A percentile compares a stretch with the other conserved stretches of the same genome.
These are phyloP conservation scores for Helianthus tuberosus DNA, from an alignment of 129 eudicot species.

Conservation along the genomic window DNA sequence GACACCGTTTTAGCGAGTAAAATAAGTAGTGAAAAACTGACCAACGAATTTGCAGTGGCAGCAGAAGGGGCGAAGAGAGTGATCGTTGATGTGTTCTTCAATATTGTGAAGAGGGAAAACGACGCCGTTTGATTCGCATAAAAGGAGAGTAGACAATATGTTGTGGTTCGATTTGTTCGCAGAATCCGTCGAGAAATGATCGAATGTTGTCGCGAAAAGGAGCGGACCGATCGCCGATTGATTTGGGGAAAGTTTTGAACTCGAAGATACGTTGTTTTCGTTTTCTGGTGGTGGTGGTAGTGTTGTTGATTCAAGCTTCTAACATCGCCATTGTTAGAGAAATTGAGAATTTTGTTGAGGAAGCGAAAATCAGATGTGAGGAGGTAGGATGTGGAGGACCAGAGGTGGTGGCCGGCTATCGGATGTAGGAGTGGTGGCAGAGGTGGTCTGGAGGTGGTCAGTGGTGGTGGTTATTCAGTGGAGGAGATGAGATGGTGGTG, in stretches of 20 bases:
- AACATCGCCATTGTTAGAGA: conserved; percentile 41
- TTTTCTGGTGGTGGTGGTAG: conserved; percentile 25
- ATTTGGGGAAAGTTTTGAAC: conserved; percentile 31
- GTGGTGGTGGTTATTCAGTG: too few relatives aligned
- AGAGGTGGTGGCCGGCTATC: too few relatives aligned
- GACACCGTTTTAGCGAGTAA: too few relatives aligned
- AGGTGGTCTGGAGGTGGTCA: too few relatives aligned
- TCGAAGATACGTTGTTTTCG: conserved; percentile 40
- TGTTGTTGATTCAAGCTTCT: conserved; percentile 39
- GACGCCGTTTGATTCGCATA: conserved; percentile 37
- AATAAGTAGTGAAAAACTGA: conserved; percentile 11
- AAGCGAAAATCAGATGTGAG: conserved; percentile 23
- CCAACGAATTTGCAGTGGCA: conserved; percentile 67
- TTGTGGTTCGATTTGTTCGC: conserved; percentile 32
- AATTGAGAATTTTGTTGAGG: not conserved
- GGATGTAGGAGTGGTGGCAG: too few relatives aligned
- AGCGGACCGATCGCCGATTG: conserved; percentile 18
- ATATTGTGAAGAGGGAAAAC: conserved; percentile 49
- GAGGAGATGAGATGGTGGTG: too few relatives aligned
- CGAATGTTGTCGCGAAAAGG: conserved; percentile 64
- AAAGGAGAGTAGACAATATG: conserved; percentile 48
- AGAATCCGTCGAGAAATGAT: conserved; percentile 45
- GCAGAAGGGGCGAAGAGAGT: conserved; percentile 48
- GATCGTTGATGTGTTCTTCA: conserved; percentile 48
- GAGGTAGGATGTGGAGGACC: too few relatives aligned